Conservation (phyloP, 257 asterid species). For the Solanum tarapatanum region DNA sequence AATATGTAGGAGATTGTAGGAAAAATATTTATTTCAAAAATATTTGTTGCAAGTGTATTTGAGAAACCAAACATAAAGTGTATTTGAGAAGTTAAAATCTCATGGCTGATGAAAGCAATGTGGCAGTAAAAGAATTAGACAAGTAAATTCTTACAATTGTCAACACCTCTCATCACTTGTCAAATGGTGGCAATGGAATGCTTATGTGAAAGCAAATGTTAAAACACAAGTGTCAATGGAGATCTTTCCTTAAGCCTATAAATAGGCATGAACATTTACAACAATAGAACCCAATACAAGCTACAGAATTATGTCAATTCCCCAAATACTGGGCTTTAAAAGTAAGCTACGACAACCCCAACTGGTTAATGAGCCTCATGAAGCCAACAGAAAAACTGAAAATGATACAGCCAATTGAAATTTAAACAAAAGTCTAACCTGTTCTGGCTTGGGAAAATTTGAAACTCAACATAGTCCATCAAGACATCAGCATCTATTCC, state of each 20-base stretch:
- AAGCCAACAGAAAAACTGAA: not conserved
- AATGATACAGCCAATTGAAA: not conserved
- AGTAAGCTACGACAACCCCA: not conserved
- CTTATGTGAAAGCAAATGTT: not conserved
- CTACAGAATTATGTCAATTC: not conserved
- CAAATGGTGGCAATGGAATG: not conserved
- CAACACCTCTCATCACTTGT: not conserved
- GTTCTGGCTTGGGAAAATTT: slow-evolving; percentile 50
- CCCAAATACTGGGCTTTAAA: not conserved
- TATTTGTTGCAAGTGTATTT: not conserved
- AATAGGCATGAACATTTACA: not conserved
- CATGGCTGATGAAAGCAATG: not conserved
- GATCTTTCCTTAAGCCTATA: not conserved
- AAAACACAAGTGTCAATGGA: not conserved
- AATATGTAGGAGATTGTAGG: not conserved
- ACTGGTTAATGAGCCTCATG: not conserved
- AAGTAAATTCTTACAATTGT: not conserved
- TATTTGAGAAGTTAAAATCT: not conserved
- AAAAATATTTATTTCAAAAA: not conserved
- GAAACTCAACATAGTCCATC: slow-evolving; percentile 71
- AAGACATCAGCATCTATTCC: slow-evolving; percentile 27
- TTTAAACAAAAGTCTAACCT: slow-evolving; percentile 33
- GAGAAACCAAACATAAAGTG: not conserved
- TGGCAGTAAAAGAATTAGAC: not conserved
- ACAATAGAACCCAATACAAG: not conserved